Evolutionary conservation across 768 basidiomycete species (phyloP), one percentile per base, ranked within the genome.

Genomic region (Lenzites betulinus): DNA sequence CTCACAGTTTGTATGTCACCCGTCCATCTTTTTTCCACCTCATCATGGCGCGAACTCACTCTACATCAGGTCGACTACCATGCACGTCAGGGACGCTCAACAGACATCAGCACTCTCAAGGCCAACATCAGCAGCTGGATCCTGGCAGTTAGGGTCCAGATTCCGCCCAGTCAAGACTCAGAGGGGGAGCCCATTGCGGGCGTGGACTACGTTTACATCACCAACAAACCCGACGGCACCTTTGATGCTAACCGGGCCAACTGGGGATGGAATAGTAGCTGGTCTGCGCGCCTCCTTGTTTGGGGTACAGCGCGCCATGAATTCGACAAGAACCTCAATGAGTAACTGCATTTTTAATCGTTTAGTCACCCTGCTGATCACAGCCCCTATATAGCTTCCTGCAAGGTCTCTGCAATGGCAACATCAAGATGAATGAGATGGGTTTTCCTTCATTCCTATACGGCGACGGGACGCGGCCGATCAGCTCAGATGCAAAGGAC

Each of bases 241-340:
- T 51, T 51, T 35, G 51, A 51, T 25, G 20, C 11, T 8, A 36
- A 51, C 23, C 35, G 36, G 5, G 51, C 51, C n/a, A 51, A 53
- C 18, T 53, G 39, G 23, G 51, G 51, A 7, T 53, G 51, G 51
- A 53, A 53, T 30, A 53, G 51, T 38, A 20, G 25, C 4, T 53
- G 51, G 51, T 41, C 51, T 13, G 38, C 51, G 4, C 38, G 51
- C 9, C 51, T 41, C 6, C 51, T 53, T 12, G 23, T 53, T 7
- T 42, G 51, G 51, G 38, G 38, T 16, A 35, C 39, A 8, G 38
- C 26, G 16, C 51, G 39, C 3, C 23, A 53, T 15, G 25, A 39
- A 7, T 53, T 53, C 23, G 51, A 53, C 39, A 30, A 41, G 12
- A 38, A 53, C 51, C 38, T 38, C 38, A 8, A 41, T 12, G 26